Base-by-base conservation (phyloP, 2,329 filamentous ascomycete genomes). In the Aspergillus versicolor region DNA sequence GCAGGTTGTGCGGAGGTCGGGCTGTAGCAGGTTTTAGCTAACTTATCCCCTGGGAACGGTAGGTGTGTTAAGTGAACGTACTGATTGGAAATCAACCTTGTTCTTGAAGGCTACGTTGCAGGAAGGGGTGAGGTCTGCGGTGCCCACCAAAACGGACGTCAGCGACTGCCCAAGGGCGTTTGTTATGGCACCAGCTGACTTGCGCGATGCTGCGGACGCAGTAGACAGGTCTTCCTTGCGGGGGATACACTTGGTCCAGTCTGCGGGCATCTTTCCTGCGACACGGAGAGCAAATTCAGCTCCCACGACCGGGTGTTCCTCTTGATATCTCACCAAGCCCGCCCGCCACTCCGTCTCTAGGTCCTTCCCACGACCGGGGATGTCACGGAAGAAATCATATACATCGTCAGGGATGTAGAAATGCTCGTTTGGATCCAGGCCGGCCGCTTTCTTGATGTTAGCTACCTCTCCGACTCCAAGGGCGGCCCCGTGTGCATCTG, bases 161-260 rank as follows among this genome's bases (percentile, higher is more conserved):
- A 59, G 45, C 7, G 43, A 42, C 34, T 52, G 38, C 15, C 45
- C 52, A 30, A 56, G 47, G 41, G 40, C 41, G 19, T 59, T 46
- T 5, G 48, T 52, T 4, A 56, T 24, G 13, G 44, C 52, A 7
- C 43, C 47, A 8, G 57, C 52, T 5, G 52, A 56, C 52, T 59
- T 59, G 3, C 57, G 57, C 4, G 57, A 52, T 2, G 57, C 52
- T 1, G 52, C 46, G 3, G 57, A n/a, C 21, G 30, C 40, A 7
- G 44, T 53, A 4, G 52, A 49, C 1, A 37, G 42, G 13, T 56
- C 46, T 34, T 71, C 56, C 46, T 66, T 70, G n/a, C 21, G 12
- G 3, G 52, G 52, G 41, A 59, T 52, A 19, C 52, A 59, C 32
- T 56, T 52, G 9, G 52, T 58, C 56, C 56, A 58, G 52, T 58